Base-by-base conservation (phyloP, 2,329 filamentous ascomycete genomes). In the Mollisiaceae sp. region DNA sequence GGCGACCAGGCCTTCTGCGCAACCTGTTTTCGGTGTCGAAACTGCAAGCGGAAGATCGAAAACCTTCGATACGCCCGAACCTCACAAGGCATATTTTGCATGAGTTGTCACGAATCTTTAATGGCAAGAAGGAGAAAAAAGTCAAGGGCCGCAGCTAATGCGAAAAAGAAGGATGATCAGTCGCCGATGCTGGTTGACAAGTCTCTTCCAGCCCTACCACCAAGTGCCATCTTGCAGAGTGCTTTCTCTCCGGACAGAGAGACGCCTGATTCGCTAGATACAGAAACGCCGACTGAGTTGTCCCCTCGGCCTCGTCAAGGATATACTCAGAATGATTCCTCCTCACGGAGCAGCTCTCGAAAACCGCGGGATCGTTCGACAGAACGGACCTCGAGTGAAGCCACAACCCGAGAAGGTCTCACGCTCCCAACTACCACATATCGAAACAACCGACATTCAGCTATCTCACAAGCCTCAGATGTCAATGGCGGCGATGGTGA, bases 21-120 rank as follows among this genome's bases (percentile, higher is more conserved):
- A 52, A 94, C 92, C 64, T 99, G 95, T 81, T 99, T 99, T 82
- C 88, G 94, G 74, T 99, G 95, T 81, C 87, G 95, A 74, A 99
- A 98, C 78, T 99, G 95, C 84, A 99, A 98, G 83, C 89, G 92
- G 77, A 97, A 97, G 82, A 99, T 99, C 67, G 95, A 99, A 79
- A 99, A 99, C 77, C 84, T 99, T 70, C 90, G 94, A 77, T 99
- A 98, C 87, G 95, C 95, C 62, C 89, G 95, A 75, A 99, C 95
- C 1, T 97, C 94, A 8, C 95, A 98, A 79, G 95, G 95, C 67
- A 99, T 99, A 73, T 98, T 99, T 77, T 99, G 95, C 81, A 99
- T 99, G 95, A 93, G 90, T 75, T 99, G 95, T 77, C 95, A 99
- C 76, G 95, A 99, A 79, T 95, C 93, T 35, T 81, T 99, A 61